Evolutionary conservation across 1,139 yeast species (phyloP).

Genomic region (Kazachstania sp.): DNA sequence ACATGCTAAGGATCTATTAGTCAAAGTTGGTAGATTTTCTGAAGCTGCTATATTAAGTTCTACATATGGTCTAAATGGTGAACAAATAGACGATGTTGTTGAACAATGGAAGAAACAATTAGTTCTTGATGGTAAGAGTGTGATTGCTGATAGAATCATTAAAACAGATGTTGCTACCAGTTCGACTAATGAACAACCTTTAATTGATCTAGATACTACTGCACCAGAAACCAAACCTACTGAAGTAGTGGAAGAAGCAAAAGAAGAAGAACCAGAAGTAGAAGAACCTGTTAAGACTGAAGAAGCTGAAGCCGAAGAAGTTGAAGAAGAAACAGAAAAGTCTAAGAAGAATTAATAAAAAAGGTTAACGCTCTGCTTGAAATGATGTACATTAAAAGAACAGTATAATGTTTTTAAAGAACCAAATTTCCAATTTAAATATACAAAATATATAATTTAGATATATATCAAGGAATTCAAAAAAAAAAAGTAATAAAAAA

Average conservation of each 20-base stretch:
- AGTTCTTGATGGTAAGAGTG: slow-evolving; percentile 41
- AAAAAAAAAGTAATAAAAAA: neutral
- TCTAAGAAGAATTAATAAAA: neutral
- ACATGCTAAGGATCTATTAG: slow-evolving; percentile 57
- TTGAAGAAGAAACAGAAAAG: neutral
- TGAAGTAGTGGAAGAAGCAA: neutral
- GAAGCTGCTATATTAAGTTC: slow-evolving; percentile 81
- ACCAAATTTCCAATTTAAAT: neutral
- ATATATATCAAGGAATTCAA: neutral
- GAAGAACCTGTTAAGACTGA: neutral
- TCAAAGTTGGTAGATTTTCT: slow-evolving; percentile 60
- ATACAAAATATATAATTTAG: neutral
- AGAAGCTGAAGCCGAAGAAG: neutral
- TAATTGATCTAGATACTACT: slow-evolving; percentile 32
- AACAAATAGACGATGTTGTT: slow-evolving; percentile 40
- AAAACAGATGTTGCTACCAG: slow-evolving; percentile 27
- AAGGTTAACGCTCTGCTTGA: neutral
- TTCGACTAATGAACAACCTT: slow-evolving; percentile 19
- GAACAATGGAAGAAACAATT: slow-evolving; percentile 61
- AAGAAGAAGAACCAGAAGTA: neutral
- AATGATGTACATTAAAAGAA: neutral
- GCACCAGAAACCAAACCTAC: neutral
- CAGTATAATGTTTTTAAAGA: neutral
- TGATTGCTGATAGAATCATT: slow-evolving; percentile 53
- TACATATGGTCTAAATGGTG: slow-evolving; percentile 55